These are phyloP conservation scores for Boletus sp. DNA, from an alignment of 1,284 basidiomycete genomes.

Conservation along the genomic window DNA sequence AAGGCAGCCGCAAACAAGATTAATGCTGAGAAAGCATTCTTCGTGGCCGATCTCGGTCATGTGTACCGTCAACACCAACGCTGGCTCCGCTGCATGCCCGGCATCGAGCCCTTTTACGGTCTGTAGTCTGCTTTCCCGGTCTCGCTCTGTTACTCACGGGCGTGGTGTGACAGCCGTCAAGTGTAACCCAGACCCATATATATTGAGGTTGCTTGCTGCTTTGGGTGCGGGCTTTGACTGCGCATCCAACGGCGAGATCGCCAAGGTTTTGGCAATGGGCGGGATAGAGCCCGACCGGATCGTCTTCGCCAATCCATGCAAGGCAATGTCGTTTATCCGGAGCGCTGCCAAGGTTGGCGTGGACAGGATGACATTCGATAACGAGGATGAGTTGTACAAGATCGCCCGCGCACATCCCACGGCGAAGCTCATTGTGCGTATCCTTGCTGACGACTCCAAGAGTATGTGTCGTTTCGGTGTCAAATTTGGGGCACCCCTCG, in stretches of 20 bases:
- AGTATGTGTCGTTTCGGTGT: slow-evolving; percentile 92
- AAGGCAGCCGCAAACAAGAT: slow-evolving; percentile 55
- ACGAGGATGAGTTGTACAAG: slow-evolving; percentile 97
- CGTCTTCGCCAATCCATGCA: slow-evolving; percentile 99
- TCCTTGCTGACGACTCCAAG: slow-evolving; percentile 97
- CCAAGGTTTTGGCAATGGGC: slow-evolving; percentile 76
- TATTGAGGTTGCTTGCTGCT: slow-evolving; percentile 88
- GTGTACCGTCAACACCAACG: slow-evolving; percentile 87
- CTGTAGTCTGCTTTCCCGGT: slow-evolving; percentile 30
- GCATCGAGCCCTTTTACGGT: slow-evolving; percentile 88
- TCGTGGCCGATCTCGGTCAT: slow-evolving; percentile 91
- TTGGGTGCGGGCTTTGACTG: slow-evolving; percentile 97
- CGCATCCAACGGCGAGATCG: slow-evolving; percentile 96
- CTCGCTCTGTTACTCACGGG: slow-evolving; percentile 27
- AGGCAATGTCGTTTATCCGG: slow-evolving; percentile 92
- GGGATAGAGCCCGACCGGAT: slow-evolving; percentile 77
- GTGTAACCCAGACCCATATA: slow-evolving; percentile 97
- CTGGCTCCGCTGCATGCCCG: slow-evolving; percentile 83
- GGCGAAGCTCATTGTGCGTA: slow-evolving; percentile 91
- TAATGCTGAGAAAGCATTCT: slow-evolving; percentile 93
- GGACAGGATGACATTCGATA: slow-evolving; percentile 98
- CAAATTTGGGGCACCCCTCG: slow-evolving; percentile 96
- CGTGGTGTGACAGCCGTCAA: slow-evolving; percentile 28
- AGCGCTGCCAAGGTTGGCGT: slow-evolving; percentile 81
- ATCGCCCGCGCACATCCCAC: slow-evolving; percentile 81